Evolutionary conservation across 2,329 filamentous ascomycete genomes (phyloP).

Genomic region (Thelonectria olida): DNA sequence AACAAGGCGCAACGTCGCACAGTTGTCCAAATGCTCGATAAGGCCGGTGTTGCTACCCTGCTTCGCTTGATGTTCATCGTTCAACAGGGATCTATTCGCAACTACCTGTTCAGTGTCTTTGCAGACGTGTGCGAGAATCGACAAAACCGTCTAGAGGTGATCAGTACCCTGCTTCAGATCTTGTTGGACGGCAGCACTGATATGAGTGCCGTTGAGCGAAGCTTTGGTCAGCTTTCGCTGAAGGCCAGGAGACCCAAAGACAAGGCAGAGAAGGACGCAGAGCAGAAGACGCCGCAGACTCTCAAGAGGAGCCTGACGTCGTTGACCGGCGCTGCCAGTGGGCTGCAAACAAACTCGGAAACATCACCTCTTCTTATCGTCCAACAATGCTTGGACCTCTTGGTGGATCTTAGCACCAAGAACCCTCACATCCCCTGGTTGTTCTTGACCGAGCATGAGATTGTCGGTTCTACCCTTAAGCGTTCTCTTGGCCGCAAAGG

Average conservation of each 20-base stretch:
- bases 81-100: slow-evolving; percentile 86
- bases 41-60: slow-evolving; percentile 93
- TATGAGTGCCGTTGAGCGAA: slow-evolving; percentile 91
- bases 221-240: slow-evolving; percentile 91
- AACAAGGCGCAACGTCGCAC: slow-evolving; percentile 79
- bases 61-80: slow-evolving; percentile 98
- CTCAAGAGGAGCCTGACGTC: slow-evolving; percentile 79
- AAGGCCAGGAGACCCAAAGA: slow-evolving; percentile 83
- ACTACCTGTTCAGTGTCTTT: slow-evolving; percentile 85
- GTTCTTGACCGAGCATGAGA: slow-evolving; percentile 94
- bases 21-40: slow-evolving; percentile 96
- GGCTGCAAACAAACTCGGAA: slow-evolving; percentile 74
- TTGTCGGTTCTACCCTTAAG: slow-evolving; percentile 78
- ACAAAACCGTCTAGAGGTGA: slow-evolving; percentile 93
- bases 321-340: slow-evolving; percentile 53
- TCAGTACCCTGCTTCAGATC: slow-evolving; percentile 91
- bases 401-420: slow-evolving; percentile 84
- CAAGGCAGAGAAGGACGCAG: slow-evolving; percentile 63
- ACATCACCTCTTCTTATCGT: slow-evolving; percentile 95
- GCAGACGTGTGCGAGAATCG: slow-evolving; percentile 94
- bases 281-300: slow-evolving; percentile 80
- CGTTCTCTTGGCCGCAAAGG: slow-evolving; percentile 81
- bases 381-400: slow-evolving; percentile 89
- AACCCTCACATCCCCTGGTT: slow-evolving; percentile 90
- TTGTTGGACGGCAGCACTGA: slow-evolving; percentile 95